Evolutionary conservation across 495 filamentous ascomycete genomes (phyloP).

Genomic region (Sordaria brevicollis): DNA sequence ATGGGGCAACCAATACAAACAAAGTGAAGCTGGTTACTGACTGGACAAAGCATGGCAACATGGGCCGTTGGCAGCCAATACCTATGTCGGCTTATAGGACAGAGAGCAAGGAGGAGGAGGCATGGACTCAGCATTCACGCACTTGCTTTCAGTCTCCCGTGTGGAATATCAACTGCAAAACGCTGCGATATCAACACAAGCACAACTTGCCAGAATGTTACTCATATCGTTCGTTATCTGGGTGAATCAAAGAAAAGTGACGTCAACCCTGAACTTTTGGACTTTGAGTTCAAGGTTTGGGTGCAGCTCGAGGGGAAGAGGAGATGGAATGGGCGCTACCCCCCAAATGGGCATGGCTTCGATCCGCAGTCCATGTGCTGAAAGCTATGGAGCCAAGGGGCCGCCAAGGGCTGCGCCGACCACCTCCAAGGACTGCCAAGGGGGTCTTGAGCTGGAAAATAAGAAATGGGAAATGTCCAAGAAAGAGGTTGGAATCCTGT

Average conservation of each 20-base stretch:
- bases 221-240: background rate
- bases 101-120: background rate
- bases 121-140: background rate
- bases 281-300: background rate
- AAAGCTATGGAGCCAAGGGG: background rate
- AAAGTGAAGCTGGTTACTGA: background rate
- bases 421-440: background rate
- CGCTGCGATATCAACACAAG: background rate
- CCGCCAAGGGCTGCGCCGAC: background rate
- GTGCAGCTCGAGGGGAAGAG: background rate
- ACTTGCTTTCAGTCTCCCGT: background rate
- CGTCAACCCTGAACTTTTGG: background rate
- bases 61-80: background rate
- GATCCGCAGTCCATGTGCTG: background rate
- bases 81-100: too few species aligned
- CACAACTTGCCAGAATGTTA: background rate
- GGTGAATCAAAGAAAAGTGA: background rate
- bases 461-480: background rate
- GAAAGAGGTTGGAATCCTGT: background rate
- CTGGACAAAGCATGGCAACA: background rate
- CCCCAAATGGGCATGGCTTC: background rate
- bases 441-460: background rate
- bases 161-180: background rate
- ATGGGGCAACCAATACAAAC: background rate
- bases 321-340: background rate